phyloP scores from a whole-genome alignment of 192 early-diverging fungal genomes.

The Podila epicladia region DNA sequence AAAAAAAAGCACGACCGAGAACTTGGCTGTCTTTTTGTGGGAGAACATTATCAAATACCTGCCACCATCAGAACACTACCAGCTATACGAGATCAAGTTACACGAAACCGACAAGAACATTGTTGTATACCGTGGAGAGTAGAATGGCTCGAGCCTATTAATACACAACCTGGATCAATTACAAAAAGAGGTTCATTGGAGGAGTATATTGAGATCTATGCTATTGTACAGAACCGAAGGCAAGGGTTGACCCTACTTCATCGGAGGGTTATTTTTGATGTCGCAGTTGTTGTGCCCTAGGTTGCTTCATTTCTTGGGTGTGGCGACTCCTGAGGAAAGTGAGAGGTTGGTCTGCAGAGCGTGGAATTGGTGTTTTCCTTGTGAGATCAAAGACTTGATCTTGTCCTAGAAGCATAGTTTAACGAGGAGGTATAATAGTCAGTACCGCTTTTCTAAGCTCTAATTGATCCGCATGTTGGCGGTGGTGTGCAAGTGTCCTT shows the following conservation, averaged over 20 bases:
- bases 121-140: slow-evolving; percentile 77
- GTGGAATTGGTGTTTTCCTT: slow-evolving; percentile 50
- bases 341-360: slow-evolving; percentile 37
- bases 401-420: slow-evolving; percentile 19
- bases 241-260: not conserved
- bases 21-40: slow-evolving; percentile 91
- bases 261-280: not conserved
- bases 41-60: slow-evolving; percentile 54
- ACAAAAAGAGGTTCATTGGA: not conserved
- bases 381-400: slow-evolving; percentile 48
- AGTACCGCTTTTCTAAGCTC: not conserved
- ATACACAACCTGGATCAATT: not conserved
- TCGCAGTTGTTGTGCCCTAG: not conserved
- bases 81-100: slow-evolving; percentile 68
- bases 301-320: slow-evolving; percentile 16
- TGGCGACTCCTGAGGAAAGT: slow-evolving; percentile 19
- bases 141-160: not conserved
- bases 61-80: slow-evolving; percentile 27
- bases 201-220: no score
- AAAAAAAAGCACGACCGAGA: slow-evolving; percentile 84
- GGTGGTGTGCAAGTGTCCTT: not conserved
- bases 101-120: slow-evolving; percentile 78
- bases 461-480: not conserved
- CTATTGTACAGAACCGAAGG: not conserved
- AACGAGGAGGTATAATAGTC: not conserved